A percentile compares a stretch with the other conserved stretches of the same genome.
Conservation (phyloP, 352 stramenopile genomes). For the Pythium aphanidermatum region DNA sequence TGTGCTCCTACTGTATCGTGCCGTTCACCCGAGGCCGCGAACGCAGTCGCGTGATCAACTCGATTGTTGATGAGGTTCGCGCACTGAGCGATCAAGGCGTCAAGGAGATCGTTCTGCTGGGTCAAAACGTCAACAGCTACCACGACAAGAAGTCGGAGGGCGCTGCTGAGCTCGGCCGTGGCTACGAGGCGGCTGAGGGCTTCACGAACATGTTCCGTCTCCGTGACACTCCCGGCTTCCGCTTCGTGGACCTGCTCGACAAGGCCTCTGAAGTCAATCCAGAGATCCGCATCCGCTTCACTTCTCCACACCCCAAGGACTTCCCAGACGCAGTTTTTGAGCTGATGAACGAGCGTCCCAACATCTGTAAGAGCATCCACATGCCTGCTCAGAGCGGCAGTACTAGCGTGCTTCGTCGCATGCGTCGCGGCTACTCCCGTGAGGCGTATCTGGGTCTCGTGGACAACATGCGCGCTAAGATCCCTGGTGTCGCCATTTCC, state of each 20-base stretch:
- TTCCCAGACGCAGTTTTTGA: slow-evolving; percentile 94
- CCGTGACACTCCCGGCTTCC: slow-evolving; percentile 85
- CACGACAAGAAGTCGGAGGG: slow-evolving; percentile 90
- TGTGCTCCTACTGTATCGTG: slow-evolving; percentile 99
- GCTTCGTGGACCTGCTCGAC: slow-evolving; percentile 97
- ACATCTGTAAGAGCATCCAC: slow-evolving; percentile 98
- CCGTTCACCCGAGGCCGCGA: slow-evolving; percentile 98
- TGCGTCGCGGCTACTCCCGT: slow-evolving; percentile 95
- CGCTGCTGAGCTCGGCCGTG: slow-evolving; percentile 52
- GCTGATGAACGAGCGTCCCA: slow-evolving; percentile 85
- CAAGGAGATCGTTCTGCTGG: slow-evolving; percentile 98
- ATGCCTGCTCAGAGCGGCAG: slow-evolving; percentile 97
- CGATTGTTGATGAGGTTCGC: slow-evolving; percentile 94
- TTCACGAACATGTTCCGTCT: slow-evolving; percentile 95
- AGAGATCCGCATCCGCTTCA: slow-evolving; percentile 98
- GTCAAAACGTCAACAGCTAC: slow-evolving; percentile 99
- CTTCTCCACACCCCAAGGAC: slow-evolving; percentile 98
- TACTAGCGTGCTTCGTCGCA: slow-evolving; percentile 79
- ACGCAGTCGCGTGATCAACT: slow-evolving; percentile 85
- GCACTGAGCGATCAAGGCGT: slow-evolving; percentile 87
- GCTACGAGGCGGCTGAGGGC: slow-evolving; percentile 84
- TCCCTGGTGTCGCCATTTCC: slow-evolving; percentile 83
- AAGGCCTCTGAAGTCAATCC: slow-evolving; percentile 89
- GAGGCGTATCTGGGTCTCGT: slow-evolving; percentile 97
- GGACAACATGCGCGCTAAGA: slow-evolving; percentile 82